Evolutionary conservation across 129 eudicot genomes (phyloP).

Genomic region (Centrapalus pauciflorus): DNA sequence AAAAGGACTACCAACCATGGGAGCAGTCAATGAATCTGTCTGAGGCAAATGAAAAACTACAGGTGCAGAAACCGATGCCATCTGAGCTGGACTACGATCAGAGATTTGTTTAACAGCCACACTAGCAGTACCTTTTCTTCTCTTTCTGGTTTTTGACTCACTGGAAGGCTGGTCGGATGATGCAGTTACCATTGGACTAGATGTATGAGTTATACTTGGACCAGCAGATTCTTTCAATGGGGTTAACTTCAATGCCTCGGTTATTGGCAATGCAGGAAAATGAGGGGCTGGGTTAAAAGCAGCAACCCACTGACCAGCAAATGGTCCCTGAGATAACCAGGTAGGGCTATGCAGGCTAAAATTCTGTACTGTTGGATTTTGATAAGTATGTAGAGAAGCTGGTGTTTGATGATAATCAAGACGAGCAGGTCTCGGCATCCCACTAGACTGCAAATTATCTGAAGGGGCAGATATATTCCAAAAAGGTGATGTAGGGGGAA

Average conservation of each 20-base stretch:
- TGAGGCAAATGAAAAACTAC: slow-evolving; percentile 6
- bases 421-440: slow-evolving; percentile 37
- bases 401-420: slow-evolving; percentile 47
- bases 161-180: slow-evolving; percentile 30
- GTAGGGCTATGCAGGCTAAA: slow-evolving; percentile 51
- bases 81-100: slow-evolving; percentile 16
- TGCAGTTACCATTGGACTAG: slow-evolving; percentile 24
- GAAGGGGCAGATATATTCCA: slow-evolving; percentile 69
- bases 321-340: slow-evolving; percentile 66
- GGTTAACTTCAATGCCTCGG: slow-evolving; percentile 55
- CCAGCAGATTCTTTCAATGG: slow-evolving; percentile 40
- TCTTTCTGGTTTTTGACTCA: slow-evolving; percentile 56
- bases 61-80: slow-evolving; percentile 19
- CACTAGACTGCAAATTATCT: slow-evolving; percentile 42
- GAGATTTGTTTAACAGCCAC: slow-evolving; percentile 27
- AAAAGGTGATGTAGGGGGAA: slow-evolving; percentile 76
- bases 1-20: slow-evolving; percentile 24
- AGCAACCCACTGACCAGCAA: slow-evolving; percentile 69
- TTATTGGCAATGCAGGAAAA: slow-evolving; percentile 34
- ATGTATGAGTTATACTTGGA: slow-evolving; percentile 7
- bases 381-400: slow-evolving; percentile 68
- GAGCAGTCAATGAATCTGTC: slow-evolving; percentile 22
- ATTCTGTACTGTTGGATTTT: slow-evolving; percentile 40
- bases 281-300: slow-evolving; percentile 34
- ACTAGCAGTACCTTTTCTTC: slow-evolving; percentile 46